A percentile compares a stretch with the other conserved stretches of the same genome.
phyloP scores from a whole-genome alignment of 768 basidiomycete genomes.

The Lactifluus volemus region DNA sequence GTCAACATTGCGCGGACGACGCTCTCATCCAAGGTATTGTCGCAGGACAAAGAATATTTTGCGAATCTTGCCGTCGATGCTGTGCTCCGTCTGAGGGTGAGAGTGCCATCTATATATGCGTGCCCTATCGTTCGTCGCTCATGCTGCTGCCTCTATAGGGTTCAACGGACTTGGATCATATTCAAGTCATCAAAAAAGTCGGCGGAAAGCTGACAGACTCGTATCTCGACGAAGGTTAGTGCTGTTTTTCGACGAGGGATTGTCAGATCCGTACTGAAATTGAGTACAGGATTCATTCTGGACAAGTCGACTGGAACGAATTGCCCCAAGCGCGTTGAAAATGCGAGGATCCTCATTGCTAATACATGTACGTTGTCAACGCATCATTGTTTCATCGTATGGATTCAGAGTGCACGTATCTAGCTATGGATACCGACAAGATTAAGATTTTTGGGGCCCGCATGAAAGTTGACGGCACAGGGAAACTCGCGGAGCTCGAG shows the following conservation, averaged over 20 bases:
- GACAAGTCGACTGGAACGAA: constrained; percentile 93
- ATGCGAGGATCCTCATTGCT: constrained; percentile 92
- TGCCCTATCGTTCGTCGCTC: not conserved
- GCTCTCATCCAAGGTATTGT: constrained; percentile 88
- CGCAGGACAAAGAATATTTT: constrained; percentile 97
- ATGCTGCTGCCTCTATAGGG: constrained; percentile 42
- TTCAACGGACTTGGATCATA: constrained; percentile 93
- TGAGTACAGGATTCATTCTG: constrained; percentile 77
- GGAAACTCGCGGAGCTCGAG: constrained; percentile 96
- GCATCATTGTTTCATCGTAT: not conserved
- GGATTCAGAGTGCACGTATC: not conserved
- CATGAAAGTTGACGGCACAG: constrained; percentile 91
- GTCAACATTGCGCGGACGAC: constrained; percentile 97
- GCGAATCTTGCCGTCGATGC: constrained; percentile 97
- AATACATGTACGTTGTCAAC: constrained; percentile 73
- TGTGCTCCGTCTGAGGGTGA: constrained; percentile 81
- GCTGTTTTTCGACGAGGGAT: not conserved
- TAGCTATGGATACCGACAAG: constrained; percentile 99
- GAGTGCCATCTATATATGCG: not conserved
- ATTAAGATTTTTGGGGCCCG: constrained; percentile 98
- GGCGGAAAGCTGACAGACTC: constrained; percentile 97
- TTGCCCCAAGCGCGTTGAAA: constrained; percentile 90
- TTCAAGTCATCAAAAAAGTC: constrained; percentile 99
- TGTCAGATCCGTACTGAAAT: not conserved
- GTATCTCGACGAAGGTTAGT: constrained; percentile 88